These are phyloP conservation scores for Fistulifera pelliculosa DNA, from an alignment of 108 stramenopile genomes.

Conservation along the genomic window DNA sequence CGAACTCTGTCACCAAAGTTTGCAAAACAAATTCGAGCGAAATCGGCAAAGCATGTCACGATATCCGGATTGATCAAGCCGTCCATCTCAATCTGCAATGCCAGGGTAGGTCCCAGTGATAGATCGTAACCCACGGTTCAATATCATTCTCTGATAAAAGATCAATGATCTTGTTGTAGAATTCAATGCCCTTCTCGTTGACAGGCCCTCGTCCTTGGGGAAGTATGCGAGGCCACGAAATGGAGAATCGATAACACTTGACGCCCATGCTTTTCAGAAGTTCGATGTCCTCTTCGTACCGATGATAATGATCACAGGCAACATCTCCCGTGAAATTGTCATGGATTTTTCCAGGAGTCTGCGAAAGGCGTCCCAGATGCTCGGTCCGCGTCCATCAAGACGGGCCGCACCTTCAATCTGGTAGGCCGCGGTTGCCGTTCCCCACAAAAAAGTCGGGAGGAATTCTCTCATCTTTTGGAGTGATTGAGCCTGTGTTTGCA, in stretches of 20 bases:
- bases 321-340: slow-evolving; percentile 75
- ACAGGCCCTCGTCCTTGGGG: slow-evolving; percentile 53
- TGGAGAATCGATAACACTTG: slow-evolving; percentile 86
- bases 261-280: slow-evolving; percentile 73
- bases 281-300: slow-evolving; percentile 67
- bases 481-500: too few species aligned
- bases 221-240: slow-evolving; percentile 86
- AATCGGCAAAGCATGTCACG: slow-evolving; percentile 66
- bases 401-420: slow-evolving; percentile 85
- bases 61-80: slow-evolving; percentile 63
- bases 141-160: slow-evolving; percentile 63
- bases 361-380: slow-evolving; percentile 90
- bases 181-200: slow-evolving; percentile 70
- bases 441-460: slow-evolving; percentile 75
- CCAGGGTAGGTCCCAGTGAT: slow-evolving; percentile 96
- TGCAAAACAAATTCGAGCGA: slow-evolving; percentile 82
- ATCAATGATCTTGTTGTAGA: slow-evolving; percentile 86
- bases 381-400: slow-evolving; percentile 71
- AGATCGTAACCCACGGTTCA: slow-evolving; percentile 84
- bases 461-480: slow-evolving; percentile 10
- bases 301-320: slow-evolving; percentile 89
- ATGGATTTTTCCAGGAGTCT: slow-evolving; percentile 26
- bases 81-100: slow-evolving; percentile 64
- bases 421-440: slow-evolving; percentile 80
- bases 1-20: slow-evolving; percentile 86